Conservation (phyloP, 306 rosid species). For the Dryas octopetala region DNA sequence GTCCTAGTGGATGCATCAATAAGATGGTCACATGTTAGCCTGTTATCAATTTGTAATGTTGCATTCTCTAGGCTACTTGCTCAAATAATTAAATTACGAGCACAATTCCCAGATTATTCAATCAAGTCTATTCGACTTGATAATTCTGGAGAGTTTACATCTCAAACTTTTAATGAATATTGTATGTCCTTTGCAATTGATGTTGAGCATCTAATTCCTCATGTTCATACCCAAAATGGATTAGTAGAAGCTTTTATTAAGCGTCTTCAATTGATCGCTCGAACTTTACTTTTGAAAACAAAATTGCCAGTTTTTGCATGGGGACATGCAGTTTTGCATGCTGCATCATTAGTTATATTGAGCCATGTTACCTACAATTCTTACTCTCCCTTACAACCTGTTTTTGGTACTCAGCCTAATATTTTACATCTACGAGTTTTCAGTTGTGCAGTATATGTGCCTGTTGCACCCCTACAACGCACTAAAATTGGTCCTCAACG, state of each 20-base stretch:
- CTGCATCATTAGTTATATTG: neutral
- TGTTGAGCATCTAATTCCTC: slow-evolving; percentile 1
- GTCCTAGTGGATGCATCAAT: too few relatives aligned
- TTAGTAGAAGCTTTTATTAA: neutral
- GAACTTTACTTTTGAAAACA: neutral
- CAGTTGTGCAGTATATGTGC: slow-evolving; percentile 1
- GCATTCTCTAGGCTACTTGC: neutral
- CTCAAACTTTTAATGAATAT: neutral
- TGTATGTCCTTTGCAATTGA: neutral
- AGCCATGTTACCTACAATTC: neutral
- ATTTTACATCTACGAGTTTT: neutral
- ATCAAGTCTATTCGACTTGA: slow-evolving; percentile 4
- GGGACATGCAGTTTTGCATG: neutral
- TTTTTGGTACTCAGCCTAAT: neutral
- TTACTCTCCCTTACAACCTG: neutral
- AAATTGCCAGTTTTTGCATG: neutral
- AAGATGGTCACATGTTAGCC: neutral
- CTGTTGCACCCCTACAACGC: neutral
- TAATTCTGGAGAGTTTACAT: slow-evolving; percentile 10
- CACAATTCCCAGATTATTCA: neutral
- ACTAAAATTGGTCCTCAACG: neutral
- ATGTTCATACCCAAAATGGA: slow-evolving; percentile 3
- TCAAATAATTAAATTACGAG: neutral
- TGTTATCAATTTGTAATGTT: neutral
- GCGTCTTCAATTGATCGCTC: neutral